A percentile compares a stretch with the other conserved stretches of the same genome.
These are phyloP conservation scores for Brassica rapa DNA, from an alignment of 345 rosid species.

Conservation along the genomic window DNA sequence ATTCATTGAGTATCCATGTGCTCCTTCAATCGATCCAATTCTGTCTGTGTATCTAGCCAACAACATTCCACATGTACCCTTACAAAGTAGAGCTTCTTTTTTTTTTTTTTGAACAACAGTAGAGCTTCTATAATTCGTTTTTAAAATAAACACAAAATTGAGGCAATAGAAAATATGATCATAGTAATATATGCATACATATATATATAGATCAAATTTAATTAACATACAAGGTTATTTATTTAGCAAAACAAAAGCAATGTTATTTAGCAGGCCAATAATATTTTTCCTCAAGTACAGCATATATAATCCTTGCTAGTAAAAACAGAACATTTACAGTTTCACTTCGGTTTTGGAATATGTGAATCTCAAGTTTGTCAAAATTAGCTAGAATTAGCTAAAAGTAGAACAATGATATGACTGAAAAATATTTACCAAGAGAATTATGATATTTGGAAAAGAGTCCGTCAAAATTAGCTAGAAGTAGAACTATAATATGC, in stretches of 20 bases:
- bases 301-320: background rate
- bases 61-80: slow-evolving; percentile 34
- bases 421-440: background rate
- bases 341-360: background rate
- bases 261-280: background rate
- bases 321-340: background rate
- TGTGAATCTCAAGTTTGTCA: background rate
- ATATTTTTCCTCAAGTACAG: background rate
- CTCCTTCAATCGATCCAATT: slow-evolving; percentile 31
- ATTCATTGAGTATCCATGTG: slow-evolving; percentile 44
- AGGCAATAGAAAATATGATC: background rate
- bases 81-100: slow-evolving; percentile 5
- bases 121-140: background rate
- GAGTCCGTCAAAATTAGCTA: background rate
- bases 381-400: background rate
- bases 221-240: background rate
- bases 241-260: background rate
- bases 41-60: slow-evolving; percentile 44
- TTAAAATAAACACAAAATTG: background rate
- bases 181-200: background rate
- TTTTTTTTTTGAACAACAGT: background rate
- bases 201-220: background rate
- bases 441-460: background rate
- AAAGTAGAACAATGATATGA: background rate
- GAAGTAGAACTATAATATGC: background rate